Evolutionary conservation across 768 basidiomycete genomes (phyloP).

Genomic region (Suillus alpinus): DNA sequence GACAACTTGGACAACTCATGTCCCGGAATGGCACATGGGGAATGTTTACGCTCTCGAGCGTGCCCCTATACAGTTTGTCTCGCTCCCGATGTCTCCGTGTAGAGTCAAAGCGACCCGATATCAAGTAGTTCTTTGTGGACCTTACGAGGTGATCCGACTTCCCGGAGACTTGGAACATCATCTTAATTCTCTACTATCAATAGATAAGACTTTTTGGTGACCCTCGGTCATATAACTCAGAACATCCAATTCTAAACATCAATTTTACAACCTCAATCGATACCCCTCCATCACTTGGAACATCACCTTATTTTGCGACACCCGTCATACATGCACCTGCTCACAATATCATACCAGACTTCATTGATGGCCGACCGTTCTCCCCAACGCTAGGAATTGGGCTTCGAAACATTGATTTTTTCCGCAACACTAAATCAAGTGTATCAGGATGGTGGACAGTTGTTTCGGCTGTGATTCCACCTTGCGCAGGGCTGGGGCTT

Average conservation of each 20-base stretch:
- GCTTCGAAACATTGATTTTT: slow-evolving; percentile 43
- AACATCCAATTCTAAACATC: slow-evolving; percentile 56
- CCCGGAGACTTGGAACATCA: background rate
- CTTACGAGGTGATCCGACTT: slow-evolving; percentile 63
- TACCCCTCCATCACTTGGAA: slow-evolving; percentile 6
- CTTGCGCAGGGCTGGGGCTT: slow-evolving; percentile 2
- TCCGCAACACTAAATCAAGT: background rate
- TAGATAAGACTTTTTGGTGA: slow-evolving; percentile 86
- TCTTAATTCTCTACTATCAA: slow-evolving; percentile 2
- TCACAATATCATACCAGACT: slow-evolving; percentile 61
- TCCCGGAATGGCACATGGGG: slow-evolving; percentile 72
- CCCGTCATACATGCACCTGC: slow-evolving; percentile 42
- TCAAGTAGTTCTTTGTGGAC: slow-evolving; percentile 71
- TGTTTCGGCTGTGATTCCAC: slow-evolving; percentile 11
- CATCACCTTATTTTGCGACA: background rate
- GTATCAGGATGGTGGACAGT: slow-evolving; percentile 56
- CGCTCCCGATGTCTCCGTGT: slow-evolving; percentile 44
- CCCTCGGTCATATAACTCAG: slow-evolving; percentile 42
- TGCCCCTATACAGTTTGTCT: slow-evolving; percentile 46
- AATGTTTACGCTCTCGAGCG: slow-evolving; percentile 77
- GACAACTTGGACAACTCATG: slow-evolving; percentile 17
- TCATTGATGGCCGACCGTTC: slow-evolving; percentile 73
- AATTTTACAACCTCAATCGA: slow-evolving; percentile 47
- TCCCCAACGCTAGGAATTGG: slow-evolving; percentile 69
- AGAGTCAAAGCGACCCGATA: slow-evolving; percentile 46